Percentiles rank a stretch among this genome's conserved stretches.
These are phyloP conservation scores for Cordyceps cicadae DNA, from an alignment of 2,329 filamentous ascomycete species.

Conservation along the genomic window DNA sequence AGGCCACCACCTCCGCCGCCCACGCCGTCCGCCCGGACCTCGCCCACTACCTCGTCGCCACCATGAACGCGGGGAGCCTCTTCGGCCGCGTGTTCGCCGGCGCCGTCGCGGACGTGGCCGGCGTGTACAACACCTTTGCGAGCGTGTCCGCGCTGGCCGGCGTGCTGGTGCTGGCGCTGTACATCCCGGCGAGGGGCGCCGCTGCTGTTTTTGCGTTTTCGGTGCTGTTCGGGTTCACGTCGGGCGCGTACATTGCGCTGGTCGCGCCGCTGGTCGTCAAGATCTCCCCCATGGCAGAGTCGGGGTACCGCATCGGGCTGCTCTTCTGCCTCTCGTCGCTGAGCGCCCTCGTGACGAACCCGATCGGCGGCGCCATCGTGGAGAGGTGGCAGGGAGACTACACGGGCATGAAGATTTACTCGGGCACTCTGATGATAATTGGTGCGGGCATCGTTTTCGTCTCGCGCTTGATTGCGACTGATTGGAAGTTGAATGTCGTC, in stretches of 20 bases:
- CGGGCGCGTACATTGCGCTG: constrained; percentile 33
- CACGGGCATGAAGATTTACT: constrained; percentile 22
- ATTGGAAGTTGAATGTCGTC: constrained; percentile 8
- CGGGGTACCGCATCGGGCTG: constrained; percentile 39
- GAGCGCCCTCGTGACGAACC: constrained; percentile 43
- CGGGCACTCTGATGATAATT: constrained; percentile 19
- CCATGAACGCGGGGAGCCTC: constrained; percentile 31
- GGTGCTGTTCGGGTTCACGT: constrained; percentile 34
- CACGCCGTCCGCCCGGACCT: constrained; percentile 22
- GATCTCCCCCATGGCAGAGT: constrained; percentile 42
- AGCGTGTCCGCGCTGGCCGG: constrained; percentile 35
- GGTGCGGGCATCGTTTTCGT: constrained; percentile 17
- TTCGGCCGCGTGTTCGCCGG: constrained; percentile 29
- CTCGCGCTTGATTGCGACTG: constrained; percentile 16
- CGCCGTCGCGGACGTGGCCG: constrained; percentile 27
- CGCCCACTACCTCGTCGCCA: constrained; percentile 28
- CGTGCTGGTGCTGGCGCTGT: constrained; percentile 33
- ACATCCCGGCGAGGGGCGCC: constrained; percentile 28
- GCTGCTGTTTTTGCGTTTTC: constrained; percentile 30
- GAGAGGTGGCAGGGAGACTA: constrained; percentile 15
- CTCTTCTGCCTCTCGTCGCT: constrained; percentile 43
- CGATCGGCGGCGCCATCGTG: constrained; percentile 39
- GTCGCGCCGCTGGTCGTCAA: constrained; percentile 35
- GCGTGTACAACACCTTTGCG: constrained; percentile 35
- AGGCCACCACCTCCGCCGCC: constrained; percentile 20